Base-by-base conservation (phyloP, 2,329 filamentous ascomycete species). In the Fusarium sp. region DNA sequence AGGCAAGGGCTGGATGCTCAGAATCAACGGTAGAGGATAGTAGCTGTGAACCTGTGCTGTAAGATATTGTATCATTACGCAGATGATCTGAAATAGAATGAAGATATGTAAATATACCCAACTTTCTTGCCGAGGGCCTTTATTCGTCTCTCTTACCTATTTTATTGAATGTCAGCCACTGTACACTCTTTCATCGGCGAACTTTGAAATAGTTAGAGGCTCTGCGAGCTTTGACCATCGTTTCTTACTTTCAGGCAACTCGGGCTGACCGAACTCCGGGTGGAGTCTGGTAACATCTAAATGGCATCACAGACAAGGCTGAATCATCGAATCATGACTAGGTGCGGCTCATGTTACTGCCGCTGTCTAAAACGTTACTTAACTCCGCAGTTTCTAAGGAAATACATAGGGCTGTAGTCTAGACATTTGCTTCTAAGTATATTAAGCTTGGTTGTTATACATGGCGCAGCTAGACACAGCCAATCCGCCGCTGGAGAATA, bases 1-100 rank as follows among this genome's bases (percentile, higher is more conserved):
- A 81, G 84, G 55, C 72, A 73, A 20, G 80, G 80, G 15, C 70
- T 88, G 45, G 76, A 79, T 24, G 77, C 73, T 17, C 49, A 71
- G 52, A 51, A 61, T 17, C 43, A 69, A 43, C 66, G 71, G 46
- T 40, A 58, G 14, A 62, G 17, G 14, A 7, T 15, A 46, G 15
- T 26, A 44, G 46, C 28, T 13, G 20, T 22, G 34, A 15, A 46
- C 18, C 17, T 40, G 31, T 49, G 18, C 24, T 70, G 57, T 59
- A 68, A 38, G 43, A 56, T 49, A 58, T 28, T 69, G 69, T 69
- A 71, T 55, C 22, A 54, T 38, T 38, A 54, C 20, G 58, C 31
- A 49, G 39, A 62, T 28, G 28, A 22, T 31, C 14, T 42, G 18
- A 24, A 20, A 49, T 31, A 50, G 43, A 7, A 57, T 31, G 28